Conservation (phyloP, 768 basidiomycete genomes). For the Leccinum arenicola region DNA sequence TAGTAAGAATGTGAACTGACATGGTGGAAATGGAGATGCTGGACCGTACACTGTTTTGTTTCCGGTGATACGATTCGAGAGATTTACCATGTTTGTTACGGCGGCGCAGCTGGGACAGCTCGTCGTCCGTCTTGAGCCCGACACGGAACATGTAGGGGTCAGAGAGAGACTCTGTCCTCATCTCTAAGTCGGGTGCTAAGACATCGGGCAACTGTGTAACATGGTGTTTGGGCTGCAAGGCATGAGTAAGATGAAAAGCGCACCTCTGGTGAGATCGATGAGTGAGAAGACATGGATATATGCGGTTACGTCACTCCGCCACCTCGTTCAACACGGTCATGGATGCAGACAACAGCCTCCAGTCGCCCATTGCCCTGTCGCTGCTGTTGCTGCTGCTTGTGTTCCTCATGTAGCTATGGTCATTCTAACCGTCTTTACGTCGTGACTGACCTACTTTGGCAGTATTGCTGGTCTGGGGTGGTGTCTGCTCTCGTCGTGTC, state of each 20-base stretch:
- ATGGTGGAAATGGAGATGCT: conserved; percentile 1
- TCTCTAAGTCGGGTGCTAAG: conserved; percentile 37
- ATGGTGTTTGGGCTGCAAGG: background rate
- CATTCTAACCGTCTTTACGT: background rate
- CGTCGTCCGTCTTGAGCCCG: conserved; percentile 58
- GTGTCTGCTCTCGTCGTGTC: conserved; percentile 68
- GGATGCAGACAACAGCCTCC: background rate
- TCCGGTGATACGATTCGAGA: conserved; percentile 63
- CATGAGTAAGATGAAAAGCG: background rate
- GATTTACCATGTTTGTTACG: conserved; percentile 57
- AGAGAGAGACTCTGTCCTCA: conserved; percentile 32
- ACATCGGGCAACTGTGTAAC: background rate
- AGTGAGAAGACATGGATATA: background rate
- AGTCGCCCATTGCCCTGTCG: conserved; percentile 22
- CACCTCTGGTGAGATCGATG: conserved; percentile 13
- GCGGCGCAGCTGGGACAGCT: conserved; percentile 59
- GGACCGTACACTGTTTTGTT: conserved; percentile 64
- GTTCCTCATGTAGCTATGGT: conserved; percentile 42
- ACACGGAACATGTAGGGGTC: conserved; percentile 71
- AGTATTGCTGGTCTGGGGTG: conserved; percentile 54
- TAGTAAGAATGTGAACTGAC: background rate
- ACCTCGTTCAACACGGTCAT: background rate
- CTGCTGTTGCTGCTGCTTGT: conserved; percentile 47
- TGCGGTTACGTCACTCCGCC: background rate
- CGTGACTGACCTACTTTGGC: conserved; percentile 1